These are phyloP conservation scores for Diplodia intermedia DNA, from an alignment of 2,329 filamentous ascomycete species.

Conservation along the genomic window DNA sequence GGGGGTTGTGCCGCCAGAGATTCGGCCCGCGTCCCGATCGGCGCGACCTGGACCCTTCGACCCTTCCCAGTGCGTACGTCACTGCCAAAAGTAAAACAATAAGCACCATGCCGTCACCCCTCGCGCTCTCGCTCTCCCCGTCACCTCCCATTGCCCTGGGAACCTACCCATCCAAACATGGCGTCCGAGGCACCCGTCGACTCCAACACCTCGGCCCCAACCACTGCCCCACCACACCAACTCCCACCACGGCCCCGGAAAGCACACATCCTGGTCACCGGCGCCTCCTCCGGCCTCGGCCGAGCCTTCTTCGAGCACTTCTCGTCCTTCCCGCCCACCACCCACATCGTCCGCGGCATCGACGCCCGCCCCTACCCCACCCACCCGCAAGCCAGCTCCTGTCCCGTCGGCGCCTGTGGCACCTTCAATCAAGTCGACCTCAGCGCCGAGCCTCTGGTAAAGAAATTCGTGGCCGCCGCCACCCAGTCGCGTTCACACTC, in stretches of 20 bases:
- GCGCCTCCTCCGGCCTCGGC: slow-evolving; percentile 50
- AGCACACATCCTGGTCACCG: slow-evolving; percentile 44
- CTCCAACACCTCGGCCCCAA: background rate
- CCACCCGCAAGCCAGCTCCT: background rate
- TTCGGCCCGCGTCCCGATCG: slow-evolving; percentile 19
- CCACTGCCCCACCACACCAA: background rate
- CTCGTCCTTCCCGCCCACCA: slow-evolving; percentile 12
- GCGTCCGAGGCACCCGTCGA: background rate
- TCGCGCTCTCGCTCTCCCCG: background rate
- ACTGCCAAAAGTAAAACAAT: background rate
- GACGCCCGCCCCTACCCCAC: slow-evolving; percentile 13
- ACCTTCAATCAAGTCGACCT: slow-evolving; percentile 23
- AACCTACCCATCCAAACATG: background rate
- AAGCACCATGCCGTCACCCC: background rate
- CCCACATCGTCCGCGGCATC: slow-evolving; percentile 19
- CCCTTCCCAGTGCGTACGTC: background rate
- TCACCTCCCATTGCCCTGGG: background rate
- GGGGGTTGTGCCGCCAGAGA: slow-evolving; percentile 6
- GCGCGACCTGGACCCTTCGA: background rate
- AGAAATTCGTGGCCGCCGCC: background rate
- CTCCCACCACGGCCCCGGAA: slow-evolving; percentile 34
- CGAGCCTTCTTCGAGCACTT: slow-evolving; percentile 42
- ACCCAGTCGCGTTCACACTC: background rate
- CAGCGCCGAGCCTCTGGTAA: slow-evolving; percentile 21
- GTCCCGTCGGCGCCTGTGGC: slow-evolving; percentile 16